phyloP scores from a whole-genome alignment of 768 basidiomycete genomes.

The Leccinum incarnatum region DNA sequence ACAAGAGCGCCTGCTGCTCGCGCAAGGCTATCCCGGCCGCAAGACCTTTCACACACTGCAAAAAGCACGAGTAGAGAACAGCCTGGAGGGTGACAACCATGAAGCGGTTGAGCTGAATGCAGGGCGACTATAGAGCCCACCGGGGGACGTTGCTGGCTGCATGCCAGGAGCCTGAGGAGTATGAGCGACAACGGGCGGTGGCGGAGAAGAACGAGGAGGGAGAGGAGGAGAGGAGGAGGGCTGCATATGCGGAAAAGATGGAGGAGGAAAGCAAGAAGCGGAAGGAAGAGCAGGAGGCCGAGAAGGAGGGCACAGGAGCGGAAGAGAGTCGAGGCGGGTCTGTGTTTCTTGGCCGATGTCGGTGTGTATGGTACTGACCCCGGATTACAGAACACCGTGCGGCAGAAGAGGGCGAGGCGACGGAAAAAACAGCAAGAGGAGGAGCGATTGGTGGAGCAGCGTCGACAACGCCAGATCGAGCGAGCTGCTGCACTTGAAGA shows the following conservation, averaged over 20 bases:
- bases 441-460: slow-evolving; percentile 43
- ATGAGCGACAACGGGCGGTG: too few relatives aligned
- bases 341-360: background rate
- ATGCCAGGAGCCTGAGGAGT: too few relatives aligned
- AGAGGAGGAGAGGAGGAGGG: too few relatives aligned
- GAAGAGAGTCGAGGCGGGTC: slow-evolving; percentile 50
- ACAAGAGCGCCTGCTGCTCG: slow-evolving; percentile 84
- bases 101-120: too few relatives aligned
- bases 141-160: too few relatives aligned
- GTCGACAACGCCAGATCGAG: slow-evolving; percentile 24
- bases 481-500: slow-evolving; percentile 51
- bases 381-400: slow-evolving; percentile 28
- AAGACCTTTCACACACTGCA: slow-evolving; percentile 64
- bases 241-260: too few relatives aligned
- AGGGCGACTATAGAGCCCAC: too few relatives aligned
- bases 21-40: slow-evolving; percentile 80
- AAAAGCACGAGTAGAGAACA: slow-evolving; percentile 51
- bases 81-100: slow-evolving; percentile 25
- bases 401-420: slow-evolving; percentile 54
- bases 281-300: too few relatives aligned
- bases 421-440: slow-evolving; percentile 53
- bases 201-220: too few relatives aligned
- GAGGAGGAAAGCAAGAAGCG: too few relatives aligned
- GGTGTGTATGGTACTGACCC: too few relatives aligned
- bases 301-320: slow-evolving; percentile 42